Conservation (phyloP, 2,329 filamentous ascomycete genomes). For the Blumeria hordei region DNA sequence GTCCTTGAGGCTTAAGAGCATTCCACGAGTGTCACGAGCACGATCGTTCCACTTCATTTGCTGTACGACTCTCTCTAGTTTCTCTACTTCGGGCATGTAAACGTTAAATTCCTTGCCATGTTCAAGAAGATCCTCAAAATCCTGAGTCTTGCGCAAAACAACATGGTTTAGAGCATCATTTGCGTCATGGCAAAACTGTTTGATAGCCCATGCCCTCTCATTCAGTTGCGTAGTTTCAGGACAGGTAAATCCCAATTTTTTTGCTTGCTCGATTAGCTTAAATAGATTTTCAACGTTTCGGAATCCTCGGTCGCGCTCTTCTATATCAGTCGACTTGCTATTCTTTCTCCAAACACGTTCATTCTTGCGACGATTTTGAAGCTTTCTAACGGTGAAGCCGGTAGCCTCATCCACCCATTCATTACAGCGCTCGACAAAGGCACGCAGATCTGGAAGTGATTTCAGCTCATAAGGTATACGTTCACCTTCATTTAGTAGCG, state of each 20-base stretch:
- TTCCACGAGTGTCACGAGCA: conserved; percentile 37
- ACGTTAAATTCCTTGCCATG: conserved; percentile 74
- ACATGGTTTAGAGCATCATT: conserved; percentile 43
- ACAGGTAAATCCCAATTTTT: conserved; percentile 78
- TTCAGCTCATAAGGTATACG: conserved; percentile 79
- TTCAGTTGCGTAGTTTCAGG: conserved; percentile 68
- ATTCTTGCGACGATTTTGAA: conserved; percentile 88
- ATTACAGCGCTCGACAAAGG: conserved; percentile 88
- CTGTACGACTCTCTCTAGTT: conserved; percentile 54
- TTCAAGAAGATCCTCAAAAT: conserved; percentile 81
- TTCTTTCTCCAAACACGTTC: conserved; percentile 66
- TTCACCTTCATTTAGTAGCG: conserved; percentile 76
- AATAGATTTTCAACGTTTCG: conserved; percentile 77
- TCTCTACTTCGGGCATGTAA: conserved; percentile 71
- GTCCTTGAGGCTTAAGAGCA: conserved; percentile 50
- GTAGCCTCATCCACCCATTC: conserved; percentile 96
- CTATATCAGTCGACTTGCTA: conserved; percentile 54
- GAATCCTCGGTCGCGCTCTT: conserved; percentile 61
- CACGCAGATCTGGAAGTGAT: conserved; percentile 56
- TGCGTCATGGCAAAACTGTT: conserved; percentile 60
- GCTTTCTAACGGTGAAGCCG: conserved; percentile 88
- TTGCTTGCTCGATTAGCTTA: conserved; percentile 59
- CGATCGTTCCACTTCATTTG: conserved; percentile 76
- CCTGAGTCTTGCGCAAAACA: conserved; percentile 35
- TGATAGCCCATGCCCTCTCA: conserved; percentile 67